phyloP scores from a whole-genome alignment of 129 eudicot species.

The Artemisia tridentata region DNA sequence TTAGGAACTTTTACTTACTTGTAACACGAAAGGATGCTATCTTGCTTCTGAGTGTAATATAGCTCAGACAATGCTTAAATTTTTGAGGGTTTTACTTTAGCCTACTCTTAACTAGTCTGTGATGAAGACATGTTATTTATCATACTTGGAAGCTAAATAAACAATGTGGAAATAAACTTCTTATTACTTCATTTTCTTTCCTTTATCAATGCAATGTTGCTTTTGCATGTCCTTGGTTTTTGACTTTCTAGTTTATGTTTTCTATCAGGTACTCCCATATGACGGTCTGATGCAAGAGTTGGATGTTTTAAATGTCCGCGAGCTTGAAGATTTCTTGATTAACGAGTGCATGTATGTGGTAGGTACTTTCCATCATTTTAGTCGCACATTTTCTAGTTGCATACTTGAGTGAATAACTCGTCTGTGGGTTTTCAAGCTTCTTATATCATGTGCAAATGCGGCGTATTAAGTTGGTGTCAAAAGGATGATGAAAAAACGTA shows the following conservation, averaged over 20 bases:
- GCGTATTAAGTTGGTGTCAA: too few relatives aligned
- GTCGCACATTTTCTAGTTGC: not conserved
- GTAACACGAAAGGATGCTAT: too few relatives aligned
- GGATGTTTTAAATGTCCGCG: constrained; percentile 88
- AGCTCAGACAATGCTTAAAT: too few relatives aligned
- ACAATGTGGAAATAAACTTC: not conserved
- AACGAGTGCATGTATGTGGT: constrained; percentile 99
- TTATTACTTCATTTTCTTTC: not conserved
- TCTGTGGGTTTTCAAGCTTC: not conserved
- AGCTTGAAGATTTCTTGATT: constrained; percentile 89
- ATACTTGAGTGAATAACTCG: constrained; percentile 3
- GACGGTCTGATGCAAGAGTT: constrained; percentile 76
- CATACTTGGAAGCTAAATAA: not conserved
- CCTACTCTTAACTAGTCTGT: not conserved
- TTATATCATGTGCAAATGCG: not conserved
- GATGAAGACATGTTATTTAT: not conserved
- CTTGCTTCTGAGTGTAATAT: too few relatives aligned
- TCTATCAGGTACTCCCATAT: constrained; percentile 69
- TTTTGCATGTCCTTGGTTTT: not conserved
- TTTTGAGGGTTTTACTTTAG: not conserved
- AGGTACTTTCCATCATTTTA: constrained; percentile 34
- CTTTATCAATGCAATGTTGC: constrained; percentile 11
- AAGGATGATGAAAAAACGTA: too few relatives aligned
- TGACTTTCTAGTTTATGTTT: constrained; percentile 17
- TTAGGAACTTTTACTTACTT: too few relatives aligned